Conservation (phyloP, 2,329 filamentous ascomycete species). For the Bipolaris cookei region DNA sequence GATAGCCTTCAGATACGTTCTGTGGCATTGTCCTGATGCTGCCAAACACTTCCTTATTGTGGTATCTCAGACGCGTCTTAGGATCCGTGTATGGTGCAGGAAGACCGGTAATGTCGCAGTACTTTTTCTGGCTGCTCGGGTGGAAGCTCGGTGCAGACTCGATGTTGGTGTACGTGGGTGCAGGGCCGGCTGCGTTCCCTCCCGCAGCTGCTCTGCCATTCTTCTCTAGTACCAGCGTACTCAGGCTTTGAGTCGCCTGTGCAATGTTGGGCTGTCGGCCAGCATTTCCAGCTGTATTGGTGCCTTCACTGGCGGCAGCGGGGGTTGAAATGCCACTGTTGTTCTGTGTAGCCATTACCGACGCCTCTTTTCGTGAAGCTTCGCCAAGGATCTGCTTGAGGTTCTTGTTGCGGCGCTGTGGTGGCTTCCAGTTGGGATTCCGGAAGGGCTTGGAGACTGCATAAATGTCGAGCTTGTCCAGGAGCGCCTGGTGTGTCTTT, state of each 20-base stretch:
- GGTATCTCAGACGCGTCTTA: conserved; percentile 91
- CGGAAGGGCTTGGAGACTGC: conserved; percentile 87
- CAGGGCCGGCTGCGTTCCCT: conserved; percentile 58
- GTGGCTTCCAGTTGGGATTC: conserved; percentile 87
- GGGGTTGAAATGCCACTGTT: conserved; percentile 80
- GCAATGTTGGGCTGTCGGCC: conserved; percentile 70
- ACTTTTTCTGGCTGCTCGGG: conserved; percentile 79
- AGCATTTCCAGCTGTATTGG: conserved; percentile 68
- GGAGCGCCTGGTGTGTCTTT: conserved; percentile 77
- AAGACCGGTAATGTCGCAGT: conserved; percentile 94
- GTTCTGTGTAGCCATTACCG: conserved; percentile 79
- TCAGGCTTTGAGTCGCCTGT: conserved; percentile 86
- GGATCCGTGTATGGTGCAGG: conserved; percentile 92
- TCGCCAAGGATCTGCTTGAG: conserved; percentile 96
- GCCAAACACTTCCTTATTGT: conserved; percentile 89
- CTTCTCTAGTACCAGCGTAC: conserved; percentile 87
- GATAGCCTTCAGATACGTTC: conserved; percentile 82
- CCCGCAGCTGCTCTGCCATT: conserved; percentile 56
- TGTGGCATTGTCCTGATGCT: conserved; percentile 81
- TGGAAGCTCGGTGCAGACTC: conserved; percentile 88
- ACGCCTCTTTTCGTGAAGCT: conserved; percentile 86
- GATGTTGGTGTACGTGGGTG: conserved; percentile 92
- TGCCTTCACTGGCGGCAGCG: conserved; percentile 45
- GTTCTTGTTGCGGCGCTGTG: conserved; percentile 97
- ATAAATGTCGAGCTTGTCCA: conserved; percentile 92